Percentiles rank a stretch among this genome's conserved stretches.
These are phyloP conservation scores for Triticum timopheevii DNA, from an alignment of 176 grass and related monocot genomes.

Conservation along the genomic window DNA sequence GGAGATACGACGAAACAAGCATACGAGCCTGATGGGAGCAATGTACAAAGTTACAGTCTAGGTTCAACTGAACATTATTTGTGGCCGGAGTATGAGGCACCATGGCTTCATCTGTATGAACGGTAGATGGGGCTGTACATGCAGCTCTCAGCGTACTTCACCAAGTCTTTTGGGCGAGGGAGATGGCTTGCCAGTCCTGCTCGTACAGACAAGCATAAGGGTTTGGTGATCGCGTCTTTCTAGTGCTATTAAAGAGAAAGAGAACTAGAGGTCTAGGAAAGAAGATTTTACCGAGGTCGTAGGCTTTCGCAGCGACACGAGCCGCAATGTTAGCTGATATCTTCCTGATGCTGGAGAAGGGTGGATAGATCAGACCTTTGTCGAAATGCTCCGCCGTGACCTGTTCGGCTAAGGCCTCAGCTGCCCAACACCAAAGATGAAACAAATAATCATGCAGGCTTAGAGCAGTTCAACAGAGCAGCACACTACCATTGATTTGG, in stretches of 20 bases:
- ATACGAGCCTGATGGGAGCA: background rate
- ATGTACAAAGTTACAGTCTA: background rate
- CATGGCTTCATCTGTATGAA: constrained; percentile 46
- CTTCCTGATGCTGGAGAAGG: constrained; percentile 78
- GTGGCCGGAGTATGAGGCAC: background rate
- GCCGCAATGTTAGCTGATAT: constrained; percentile 85
- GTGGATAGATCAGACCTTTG: constrained; percentile 81
- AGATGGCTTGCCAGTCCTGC: constrained; percentile 79
- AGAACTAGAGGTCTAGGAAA: background rate
- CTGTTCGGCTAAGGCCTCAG: constrained; percentile 69
- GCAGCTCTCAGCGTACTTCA: constrained; percentile 77
- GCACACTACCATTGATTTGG: background rate
- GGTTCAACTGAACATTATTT: background rate
- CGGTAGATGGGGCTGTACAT: constrained; percentile 93
- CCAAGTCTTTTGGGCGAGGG: constrained; percentile 63
- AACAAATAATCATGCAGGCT: constrained; percentile 3
- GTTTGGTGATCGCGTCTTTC: background rate
- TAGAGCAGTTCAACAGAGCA: background rate
- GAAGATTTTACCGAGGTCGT: constrained; percentile 64
- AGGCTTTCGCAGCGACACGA: constrained; percentile 67
- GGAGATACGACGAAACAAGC: background rate
- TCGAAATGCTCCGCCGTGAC: constrained; percentile 70
- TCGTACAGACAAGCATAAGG: background rate
- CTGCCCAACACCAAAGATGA: constrained; percentile 39
- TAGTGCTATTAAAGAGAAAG: no score